Evolutionary conservation across 2,329 filamentous ascomycete species (phyloP).

Genomic region (Epichloe scottii): DNA sequence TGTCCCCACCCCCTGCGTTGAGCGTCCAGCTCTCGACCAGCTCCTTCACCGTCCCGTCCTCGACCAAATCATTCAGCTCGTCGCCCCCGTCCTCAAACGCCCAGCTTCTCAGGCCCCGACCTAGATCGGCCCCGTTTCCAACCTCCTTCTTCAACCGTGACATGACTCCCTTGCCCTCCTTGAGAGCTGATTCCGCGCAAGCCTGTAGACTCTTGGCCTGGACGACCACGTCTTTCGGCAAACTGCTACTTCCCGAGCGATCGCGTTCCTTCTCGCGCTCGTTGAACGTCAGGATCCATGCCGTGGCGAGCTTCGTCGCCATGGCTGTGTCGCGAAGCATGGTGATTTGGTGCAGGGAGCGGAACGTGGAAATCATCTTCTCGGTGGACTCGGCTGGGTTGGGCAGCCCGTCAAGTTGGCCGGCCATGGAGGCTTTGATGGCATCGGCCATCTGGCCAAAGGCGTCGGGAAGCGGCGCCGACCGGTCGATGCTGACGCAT

Average conservation of each 20-base stretch:
- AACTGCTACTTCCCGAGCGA: constrained; percentile 23
- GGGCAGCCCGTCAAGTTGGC: constrained; percentile 11
- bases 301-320: constrained; percentile 18
- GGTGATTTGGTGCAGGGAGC: constrained; percentile 24
- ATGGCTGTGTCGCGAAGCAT: constrained; percentile 26
- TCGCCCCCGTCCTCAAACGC: constrained; percentile 14
- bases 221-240: constrained; percentile 24
- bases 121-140: constrained; percentile 13
- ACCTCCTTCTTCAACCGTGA: constrained; percentile 18
- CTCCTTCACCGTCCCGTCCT: constrained; percentile 13
- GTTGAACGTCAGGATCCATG: constrained; percentile 24
- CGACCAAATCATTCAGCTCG: constrained; percentile 14
- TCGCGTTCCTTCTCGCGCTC: constrained; percentile 28
- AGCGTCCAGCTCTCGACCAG: constrained; percentile 22
- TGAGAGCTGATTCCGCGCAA: constrained; percentile 18
- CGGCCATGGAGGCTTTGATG: constrained; percentile 15
- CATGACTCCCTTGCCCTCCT: constrained; percentile 20
- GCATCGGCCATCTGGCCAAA: constrained; percentile 17
- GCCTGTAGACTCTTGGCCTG: constrained; percentile 22
- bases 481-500: constrained; percentile 12
- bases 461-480: constrained; percentile 11
- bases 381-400: constrained; percentile 7
- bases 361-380: constrained; percentile 13
- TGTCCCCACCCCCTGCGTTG: constrained; percentile 23
- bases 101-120: constrained; percentile 15